Percentiles rank a stretch among this genome's conserved stretches.
Evolutionary conservation across 108 stramenopile species (phyloP).

Genomic region (Nannochloropsis salina): DNA sequence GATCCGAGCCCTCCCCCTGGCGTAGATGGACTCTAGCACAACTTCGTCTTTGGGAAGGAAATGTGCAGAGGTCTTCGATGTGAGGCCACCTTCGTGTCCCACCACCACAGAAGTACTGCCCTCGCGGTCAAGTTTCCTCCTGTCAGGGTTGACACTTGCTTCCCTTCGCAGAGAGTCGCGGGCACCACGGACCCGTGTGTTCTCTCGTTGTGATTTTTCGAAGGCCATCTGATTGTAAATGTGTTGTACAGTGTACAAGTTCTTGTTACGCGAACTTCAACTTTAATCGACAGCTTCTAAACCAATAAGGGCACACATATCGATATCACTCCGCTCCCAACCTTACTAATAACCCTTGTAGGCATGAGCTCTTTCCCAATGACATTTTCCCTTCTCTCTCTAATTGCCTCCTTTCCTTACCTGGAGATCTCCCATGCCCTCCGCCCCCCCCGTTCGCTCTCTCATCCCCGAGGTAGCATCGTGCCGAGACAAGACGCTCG

Average conservation of each 20-base stretch:
- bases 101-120: not conserved
- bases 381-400: not conserved
- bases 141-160: not conserved
- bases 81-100: not conserved
- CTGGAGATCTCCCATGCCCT: constrained; percentile 12
- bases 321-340: too few relatives aligned
- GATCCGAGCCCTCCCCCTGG: not conserved
- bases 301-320: too few relatives aligned
- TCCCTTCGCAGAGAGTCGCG: not conserved
- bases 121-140: not conserved
- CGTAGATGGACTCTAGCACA: not conserved
- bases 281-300: too few relatives aligned
- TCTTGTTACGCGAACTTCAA: too few relatives aligned
- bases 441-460: not conserved
- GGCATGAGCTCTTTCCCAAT: not conserved
- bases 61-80: not conserved
- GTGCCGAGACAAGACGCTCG: constrained; percentile 14
- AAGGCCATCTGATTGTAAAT: not conserved
- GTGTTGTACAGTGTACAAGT: too few relatives aligned
- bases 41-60: constrained; percentile 10
- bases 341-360: too few relatives aligned
- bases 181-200: not conserved
- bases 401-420: not conserved
- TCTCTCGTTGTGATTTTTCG: not conserved
- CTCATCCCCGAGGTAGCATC: not conserved